Conservation (phyloP, 441 rosid genomes). For the Aquilaria agallochum region DNA sequence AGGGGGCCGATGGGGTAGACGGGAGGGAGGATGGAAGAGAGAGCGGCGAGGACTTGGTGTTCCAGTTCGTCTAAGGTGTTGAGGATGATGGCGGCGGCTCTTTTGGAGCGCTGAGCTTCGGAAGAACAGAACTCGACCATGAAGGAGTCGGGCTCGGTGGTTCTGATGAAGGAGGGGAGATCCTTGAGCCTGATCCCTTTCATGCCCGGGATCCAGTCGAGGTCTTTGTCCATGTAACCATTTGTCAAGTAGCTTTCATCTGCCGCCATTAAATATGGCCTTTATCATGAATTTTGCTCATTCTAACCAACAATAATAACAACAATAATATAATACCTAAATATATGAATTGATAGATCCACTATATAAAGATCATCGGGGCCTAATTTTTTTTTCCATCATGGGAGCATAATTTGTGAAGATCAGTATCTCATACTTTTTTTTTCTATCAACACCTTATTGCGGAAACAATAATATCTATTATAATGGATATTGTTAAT, state of each 20-base stretch:
- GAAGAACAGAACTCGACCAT: conserved; percentile 14
- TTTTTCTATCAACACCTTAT: too few species aligned
- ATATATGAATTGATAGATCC: background rate
- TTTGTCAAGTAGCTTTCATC: conserved; percentile 34
- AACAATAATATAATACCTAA: background rate
- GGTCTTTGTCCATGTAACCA: conserved; percentile 29
- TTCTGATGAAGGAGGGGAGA: conserved; percentile 38
- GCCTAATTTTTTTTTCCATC: too few species aligned
- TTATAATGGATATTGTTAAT: too few species aligned
- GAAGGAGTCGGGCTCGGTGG: conserved; percentile 26
- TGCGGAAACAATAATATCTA: too few species aligned
- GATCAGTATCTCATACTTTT: too few species aligned
- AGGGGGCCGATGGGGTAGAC: conserved; percentile 40
- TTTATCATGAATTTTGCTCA: background rate
- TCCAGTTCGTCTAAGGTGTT: conserved; percentile 33
- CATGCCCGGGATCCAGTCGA: conserved; percentile 43
- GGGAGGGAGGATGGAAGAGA: conserved; percentile 22
- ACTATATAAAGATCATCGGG: too few species aligned
- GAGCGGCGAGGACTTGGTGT: conserved; percentile 13
- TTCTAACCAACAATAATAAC: background rate
- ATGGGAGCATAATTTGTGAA: too few species aligned
- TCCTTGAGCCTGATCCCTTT: conserved; percentile 33
- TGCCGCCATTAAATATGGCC: conserved; percentile 9
- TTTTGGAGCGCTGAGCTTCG: conserved; percentile 19
- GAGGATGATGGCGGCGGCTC: conserved; percentile 25